Evolutionary conservation across 1,284 basidiomycete genomes (phyloP).

Genomic region (Trichosporon sp.): DNA sequence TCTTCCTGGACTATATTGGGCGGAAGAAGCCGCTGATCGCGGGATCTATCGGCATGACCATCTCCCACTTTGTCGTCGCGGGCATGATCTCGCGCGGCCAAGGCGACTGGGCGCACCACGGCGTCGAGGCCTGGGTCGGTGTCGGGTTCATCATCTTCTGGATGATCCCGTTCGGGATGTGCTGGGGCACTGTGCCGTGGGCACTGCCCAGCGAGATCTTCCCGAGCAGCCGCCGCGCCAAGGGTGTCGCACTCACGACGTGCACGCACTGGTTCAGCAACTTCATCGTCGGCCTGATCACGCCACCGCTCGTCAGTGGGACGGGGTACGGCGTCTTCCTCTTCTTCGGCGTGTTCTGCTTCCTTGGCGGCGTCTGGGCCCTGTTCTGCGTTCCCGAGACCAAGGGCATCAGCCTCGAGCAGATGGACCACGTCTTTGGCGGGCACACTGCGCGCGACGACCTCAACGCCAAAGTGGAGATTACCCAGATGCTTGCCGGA

Average conservation of each 20-base stretch:
- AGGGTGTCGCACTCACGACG: conserved; percentile 46
- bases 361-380: conserved; percentile 27
- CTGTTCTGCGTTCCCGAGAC: conserved; percentile 40
- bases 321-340: conserved; percentile 40
- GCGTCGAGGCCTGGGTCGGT: conserved; percentile 35
- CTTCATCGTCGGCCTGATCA: conserved; percentile 71
- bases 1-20: conserved; percentile 54
- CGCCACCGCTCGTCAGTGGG: conserved; percentile 37
- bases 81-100: conserved; percentile 38
- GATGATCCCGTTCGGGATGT: conserved; percentile 31
- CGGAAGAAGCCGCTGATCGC: conserved; percentile 45
- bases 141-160: conserved; percentile 40
- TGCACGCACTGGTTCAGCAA: conserved; percentile 62
- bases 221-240: conserved; percentile 39
- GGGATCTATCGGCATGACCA: conserved; percentile 30
- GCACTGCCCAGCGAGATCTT: conserved; percentile 46
- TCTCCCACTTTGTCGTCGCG: conserved; percentile 40
- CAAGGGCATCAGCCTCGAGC: conserved; percentile 33
- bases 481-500: neutral
- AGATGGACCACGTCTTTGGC: conserved; percentile 31
- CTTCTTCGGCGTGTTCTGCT: conserved; percentile 37
- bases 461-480: conserved; percentile 18
- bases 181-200: conserved; percentile 42
- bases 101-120: conserved; percentile 35
- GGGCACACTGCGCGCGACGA: conserved; percentile 25